These are phyloP conservation scores for Staphylotrichum longicolle DNA, from an alignment of 495 filamentous ascomycete genomes.

Conservation along the genomic window DNA sequence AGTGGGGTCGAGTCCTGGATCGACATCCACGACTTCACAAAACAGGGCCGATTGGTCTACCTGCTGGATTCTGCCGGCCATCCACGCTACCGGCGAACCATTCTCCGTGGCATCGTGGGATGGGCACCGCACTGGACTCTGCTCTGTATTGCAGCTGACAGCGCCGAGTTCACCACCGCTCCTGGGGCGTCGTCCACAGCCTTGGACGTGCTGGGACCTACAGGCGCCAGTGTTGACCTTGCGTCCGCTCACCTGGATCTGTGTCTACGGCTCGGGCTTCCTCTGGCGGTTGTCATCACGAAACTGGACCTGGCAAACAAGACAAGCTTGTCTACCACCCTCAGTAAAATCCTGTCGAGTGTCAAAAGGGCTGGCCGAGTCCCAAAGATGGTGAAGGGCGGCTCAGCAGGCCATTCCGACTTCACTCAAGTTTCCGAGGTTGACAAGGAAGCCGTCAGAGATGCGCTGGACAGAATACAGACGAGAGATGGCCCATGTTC, in stretches of 20 bases:
- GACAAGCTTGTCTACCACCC: constrained; percentile 59
- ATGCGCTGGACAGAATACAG: constrained; percentile 47
- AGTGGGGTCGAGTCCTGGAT: constrained; percentile 89
- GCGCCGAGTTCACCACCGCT: constrained; percentile 48
- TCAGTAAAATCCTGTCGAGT: constrained; percentile 70
- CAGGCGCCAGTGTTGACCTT: constrained; percentile 56
- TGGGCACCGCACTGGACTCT: constrained; percentile 95
- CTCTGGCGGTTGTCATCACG: constrained; percentile 78
- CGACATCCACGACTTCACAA: constrained; percentile 80
- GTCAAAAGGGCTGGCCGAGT: constrained; percentile 72
- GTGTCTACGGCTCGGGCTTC: constrained; percentile 72
- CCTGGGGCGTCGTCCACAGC: constrained; percentile 44
- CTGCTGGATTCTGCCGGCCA: constrained; percentile 89
- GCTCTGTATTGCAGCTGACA: constrained; percentile 82
- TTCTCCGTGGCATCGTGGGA: constrained; percentile 80
- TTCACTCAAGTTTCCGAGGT: constrained; percentile 36
- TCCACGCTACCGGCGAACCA: constrained; percentile 81
- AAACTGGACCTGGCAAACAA: constrained; percentile 87
- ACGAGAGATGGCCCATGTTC: constrained; percentile 47
- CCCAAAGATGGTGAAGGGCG: constrained; percentile 63
- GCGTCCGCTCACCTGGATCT: constrained; percentile 81
- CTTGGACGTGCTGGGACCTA: constrained; percentile 49
- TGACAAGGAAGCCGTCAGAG: constrained; percentile 54
- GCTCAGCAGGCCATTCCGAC: constrained; percentile 35
- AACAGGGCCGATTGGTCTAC: constrained; percentile 74